Evolutionary conservation across 352 stramenopile species (phyloP), one percentile per base, ranked within the genome.

Genomic region (Detonula confervacea): DNA sequence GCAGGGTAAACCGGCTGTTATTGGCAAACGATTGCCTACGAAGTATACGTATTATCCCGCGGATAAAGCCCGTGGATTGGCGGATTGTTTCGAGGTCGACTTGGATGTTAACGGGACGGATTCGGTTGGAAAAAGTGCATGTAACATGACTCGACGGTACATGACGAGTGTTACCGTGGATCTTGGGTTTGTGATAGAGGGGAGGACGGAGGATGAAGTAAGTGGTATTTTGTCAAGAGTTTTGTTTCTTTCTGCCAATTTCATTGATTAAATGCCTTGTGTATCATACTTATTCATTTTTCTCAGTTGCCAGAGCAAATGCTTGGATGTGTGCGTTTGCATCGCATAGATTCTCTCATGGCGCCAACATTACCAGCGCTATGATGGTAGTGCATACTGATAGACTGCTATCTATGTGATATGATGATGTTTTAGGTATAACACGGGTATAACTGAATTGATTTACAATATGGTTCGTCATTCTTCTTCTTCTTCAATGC

Each of bases 111-210:
- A 72, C 6, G 82, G 83, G 2, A 73, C 57, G 2, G 67, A 85
- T 71, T 55, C 56, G 29, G 61, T 81, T 16, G 77, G 72, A 14
- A 90, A 85, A 72, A 83, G 75, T 20, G 91, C 85, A 64, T 81
- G 87, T 11, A 86, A 77, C 12, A 71, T 93, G 22, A 87, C 75
- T 59, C 77, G 83, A 39, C 77, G 83, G n/a, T 91, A 92, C 73
- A 84, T 89, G 82, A 84, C 77, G 49, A 54, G 69, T n/a, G 76
- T 94, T 30, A 88, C 81, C 20, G 75, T 91, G 3, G 89, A 94
- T 67, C 79, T 94, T 66, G 89, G 86, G 5, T 90, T 93, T 67
- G 83, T 93, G 2, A 90, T 92, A 81, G 84, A 94, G 78, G 89
- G 80, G 24, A 81, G 75, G 18, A 73, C 56, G 29, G 25, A 70